phyloP scores from a whole-genome alignment of 106 monocot genomes.

The Dendrobium officinale region DNA sequence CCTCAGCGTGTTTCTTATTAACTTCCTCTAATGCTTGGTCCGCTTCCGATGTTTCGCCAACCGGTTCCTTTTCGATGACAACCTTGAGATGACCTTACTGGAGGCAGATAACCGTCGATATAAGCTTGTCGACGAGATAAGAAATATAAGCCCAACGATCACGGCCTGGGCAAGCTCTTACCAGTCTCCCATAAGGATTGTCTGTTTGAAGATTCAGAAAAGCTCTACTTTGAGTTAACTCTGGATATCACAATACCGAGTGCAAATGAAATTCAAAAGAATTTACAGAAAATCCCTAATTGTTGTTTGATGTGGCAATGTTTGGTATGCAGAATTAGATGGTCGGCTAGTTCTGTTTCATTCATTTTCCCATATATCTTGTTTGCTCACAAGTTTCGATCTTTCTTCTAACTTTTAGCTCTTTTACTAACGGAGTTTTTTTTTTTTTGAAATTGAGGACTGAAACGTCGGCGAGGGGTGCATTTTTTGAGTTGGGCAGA shows the following conservation, averaged over 20 bases:
- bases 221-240: no score
- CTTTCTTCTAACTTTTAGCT: not conserved
- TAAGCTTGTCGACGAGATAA: constrained; percentile 94
- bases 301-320: no score
- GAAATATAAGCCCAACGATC: constrained; percentile 72
- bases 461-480: constrained; percentile 18
- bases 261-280: no score
- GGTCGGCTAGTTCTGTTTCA: no score
- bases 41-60: not conserved
- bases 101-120: constrained; percentile 85
- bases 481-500: constrained; percentile 57
- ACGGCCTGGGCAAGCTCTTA: constrained; percentile 77
- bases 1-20: not conserved
- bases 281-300: no score
- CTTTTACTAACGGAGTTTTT: not conserved
- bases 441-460: constrained; percentile 21
- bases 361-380: no score
- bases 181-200: constrained; percentile 70
- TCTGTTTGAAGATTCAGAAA: not conserved
- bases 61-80: constrained; percentile 25
- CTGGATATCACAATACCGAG: no score
- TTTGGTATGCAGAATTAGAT: no score
- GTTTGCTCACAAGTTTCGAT: not conserved
- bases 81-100: constrained; percentile 59
- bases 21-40: not conserved